These are phyloP conservation scores for Cystobasidium pallidum DNA, from an alignment of 1,284 basidiomycete species.

Conservation along the genomic window DNA sequence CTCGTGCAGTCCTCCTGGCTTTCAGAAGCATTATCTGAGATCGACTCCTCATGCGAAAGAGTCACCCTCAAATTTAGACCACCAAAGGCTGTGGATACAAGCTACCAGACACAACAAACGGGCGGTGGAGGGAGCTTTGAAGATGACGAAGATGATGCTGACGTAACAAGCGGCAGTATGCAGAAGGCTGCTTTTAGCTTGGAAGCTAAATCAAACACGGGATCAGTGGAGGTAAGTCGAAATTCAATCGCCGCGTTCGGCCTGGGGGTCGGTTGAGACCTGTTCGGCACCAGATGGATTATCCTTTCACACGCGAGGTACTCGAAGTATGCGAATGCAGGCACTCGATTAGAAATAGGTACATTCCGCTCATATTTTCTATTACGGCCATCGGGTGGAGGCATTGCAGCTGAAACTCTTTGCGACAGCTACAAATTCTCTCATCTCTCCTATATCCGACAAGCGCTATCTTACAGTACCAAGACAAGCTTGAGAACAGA, in stretches of 20 bases:
- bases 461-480: slow-evolving; percentile 74
- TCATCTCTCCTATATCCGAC: slow-evolving; percentile 69
- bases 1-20: slow-evolving; percentile 78
- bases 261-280: neutral
- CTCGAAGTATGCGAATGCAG: slow-evolving; percentile 83
- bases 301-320: slow-evolving; percentile 84
- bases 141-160: slow-evolving; percentile 38
- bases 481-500: slow-evolving; percentile 86
- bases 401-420: too few relatives aligned
- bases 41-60: slow-evolving; percentile 79
- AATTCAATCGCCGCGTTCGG: neutral
- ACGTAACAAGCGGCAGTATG: neutral
- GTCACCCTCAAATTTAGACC: slow-evolving; percentile 80
- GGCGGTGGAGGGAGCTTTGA: neutral
- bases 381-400: too few relatives aligned
- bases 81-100: slow-evolving; percentile 3
- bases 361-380: slow-evolving; percentile 45
- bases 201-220: slow-evolving; percentile 32
- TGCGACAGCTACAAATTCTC: slow-evolving; percentile 71
- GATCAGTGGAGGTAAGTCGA: slow-evolving; percentile 32
- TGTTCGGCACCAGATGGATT: slow-evolving; percentile 72
- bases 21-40: slow-evolving; percentile 83
- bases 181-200: slow-evolving; percentile 38
- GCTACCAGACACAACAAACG: slow-evolving; percentile 1
- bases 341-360: slow-evolving; percentile 73